Conservation (phyloP, 2,329 filamentous ascomycete species). For the Diaporthe ampelina region DNA sequence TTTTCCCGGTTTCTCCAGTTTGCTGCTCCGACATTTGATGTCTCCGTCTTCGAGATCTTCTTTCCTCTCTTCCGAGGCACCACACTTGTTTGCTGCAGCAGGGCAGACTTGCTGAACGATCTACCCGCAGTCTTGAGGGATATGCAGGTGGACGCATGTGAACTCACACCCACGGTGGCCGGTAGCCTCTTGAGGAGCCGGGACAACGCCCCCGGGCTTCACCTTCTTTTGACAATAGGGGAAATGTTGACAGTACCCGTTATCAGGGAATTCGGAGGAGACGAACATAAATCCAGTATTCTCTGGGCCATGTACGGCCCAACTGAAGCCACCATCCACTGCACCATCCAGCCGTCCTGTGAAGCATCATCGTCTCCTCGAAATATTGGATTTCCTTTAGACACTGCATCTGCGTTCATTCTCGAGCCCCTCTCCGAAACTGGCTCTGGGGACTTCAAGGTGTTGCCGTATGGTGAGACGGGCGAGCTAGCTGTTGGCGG, state of each 20-base stretch:
- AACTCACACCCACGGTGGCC: conserved; percentile 90
- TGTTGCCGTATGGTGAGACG: conserved; percentile 75
- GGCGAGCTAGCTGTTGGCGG: conserved; percentile 89
- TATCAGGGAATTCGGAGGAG: conserved; percentile 82
- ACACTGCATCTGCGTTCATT: conserved; percentile 85
- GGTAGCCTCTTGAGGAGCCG: conserved; percentile 81
- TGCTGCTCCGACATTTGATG: conserved; percentile 92
- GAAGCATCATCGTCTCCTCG: conserved; percentile 67
- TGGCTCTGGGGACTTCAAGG: conserved; percentile 45
- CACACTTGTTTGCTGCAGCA: conserved; percentile 80
- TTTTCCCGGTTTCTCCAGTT: conserved; percentile 92
- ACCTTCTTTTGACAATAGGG: conserved; percentile 85
- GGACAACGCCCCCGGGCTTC: conserved; percentile 75
- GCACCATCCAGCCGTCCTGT: conserved; percentile 79
- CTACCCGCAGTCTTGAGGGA: conserved; percentile 75
- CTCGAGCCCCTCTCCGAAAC: conserved; percentile 62
- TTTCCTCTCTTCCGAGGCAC: conserved; percentile 82
- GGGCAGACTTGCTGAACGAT: conserved; percentile 80
- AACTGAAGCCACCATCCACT: conserved; percentile 93
- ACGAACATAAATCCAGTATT: conserved; percentile 67
- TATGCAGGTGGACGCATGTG: conserved; percentile 84
- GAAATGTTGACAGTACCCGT: conserved; percentile 90
- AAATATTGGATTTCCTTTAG: conserved; percentile 83
- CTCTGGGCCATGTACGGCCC: conserved; percentile 96
- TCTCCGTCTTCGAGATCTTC: conserved; percentile 95